A percentile compares a stretch with the other conserved stretches of the same genome.
Evolutionary conservation across 2,329 filamentous ascomycete genomes (phyloP).

Genomic region (Pyrenochaeta sp.): DNA sequence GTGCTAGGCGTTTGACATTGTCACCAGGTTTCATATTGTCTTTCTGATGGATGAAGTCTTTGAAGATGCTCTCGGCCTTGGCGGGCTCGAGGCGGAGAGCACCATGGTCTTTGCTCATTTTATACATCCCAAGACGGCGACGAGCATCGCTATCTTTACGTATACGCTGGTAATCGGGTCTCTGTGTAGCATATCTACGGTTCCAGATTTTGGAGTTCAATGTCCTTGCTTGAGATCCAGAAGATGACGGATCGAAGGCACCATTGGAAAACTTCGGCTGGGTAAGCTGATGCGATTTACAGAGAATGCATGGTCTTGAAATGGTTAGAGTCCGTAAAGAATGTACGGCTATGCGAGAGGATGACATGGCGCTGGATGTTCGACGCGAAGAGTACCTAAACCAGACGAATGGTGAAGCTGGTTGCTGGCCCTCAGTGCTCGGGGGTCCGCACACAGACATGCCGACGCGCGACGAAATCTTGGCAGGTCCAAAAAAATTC

Average conservation of each 20-base stretch:
- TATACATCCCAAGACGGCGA: conserved; percentile 27
- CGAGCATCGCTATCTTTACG: conserved; percentile 31
- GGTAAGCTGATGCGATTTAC: conserved; percentile 20
- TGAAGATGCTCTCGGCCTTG: conserved; percentile 31
- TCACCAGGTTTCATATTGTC: conserved; percentile 23
- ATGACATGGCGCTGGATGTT: conserved; percentile 22
- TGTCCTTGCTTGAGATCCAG: background rate
- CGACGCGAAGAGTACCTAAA: background rate
- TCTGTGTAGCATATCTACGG: conserved; percentile 25
- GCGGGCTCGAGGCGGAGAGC: conserved; percentile 20
- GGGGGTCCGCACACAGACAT: conserved; percentile 24
- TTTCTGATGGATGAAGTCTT: conserved; percentile 31
- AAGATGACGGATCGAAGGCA: background rate
- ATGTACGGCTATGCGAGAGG: no score
- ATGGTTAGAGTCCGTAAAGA: conserved; percentile 12
- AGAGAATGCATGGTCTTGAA: conserved; percentile 24
- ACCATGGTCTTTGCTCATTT: conserved; percentile 21
- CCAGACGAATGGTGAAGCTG: background rate
- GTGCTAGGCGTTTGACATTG: conserved; percentile 24
- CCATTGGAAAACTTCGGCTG: conserved; percentile 10
- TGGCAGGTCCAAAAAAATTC: conserved; percentile 34
- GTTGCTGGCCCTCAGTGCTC: conserved; percentile 9
- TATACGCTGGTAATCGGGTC: conserved; percentile 19
- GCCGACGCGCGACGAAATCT: conserved; percentile 29
- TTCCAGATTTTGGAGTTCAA: conserved; percentile 1